A percentile compares a stretch with the other conserved stretches of the same genome.
phyloP scores from a whole-genome alignment of 176 grass and related monocot genomes.

The Otatea glauca region DNA sequence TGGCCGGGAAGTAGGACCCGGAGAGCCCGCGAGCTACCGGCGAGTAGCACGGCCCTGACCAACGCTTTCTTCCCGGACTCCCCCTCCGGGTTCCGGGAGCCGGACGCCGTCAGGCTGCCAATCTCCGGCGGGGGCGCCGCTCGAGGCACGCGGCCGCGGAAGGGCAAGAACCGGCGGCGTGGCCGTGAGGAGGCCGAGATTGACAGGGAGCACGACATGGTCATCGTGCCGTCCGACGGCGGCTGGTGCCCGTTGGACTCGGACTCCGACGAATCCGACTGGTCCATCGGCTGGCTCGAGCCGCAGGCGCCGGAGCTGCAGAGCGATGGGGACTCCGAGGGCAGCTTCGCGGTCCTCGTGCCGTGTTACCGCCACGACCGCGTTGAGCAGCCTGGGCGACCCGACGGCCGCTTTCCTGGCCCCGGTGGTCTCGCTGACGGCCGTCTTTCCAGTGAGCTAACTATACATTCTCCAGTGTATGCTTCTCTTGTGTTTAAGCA shows the following conservation, averaged over 20 bases:
- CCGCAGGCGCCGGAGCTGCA: conserved; percentile 69
- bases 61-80: conserved; percentile 52
- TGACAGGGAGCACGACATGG: conserved; percentile 68
- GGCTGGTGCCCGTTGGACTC: conserved; percentile 58
- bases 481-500: not conserved
- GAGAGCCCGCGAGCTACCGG: conserved; percentile 2
- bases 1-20: conserved; percentile 44
- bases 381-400: conserved; percentile 18
- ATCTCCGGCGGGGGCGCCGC: conserved; percentile 13
- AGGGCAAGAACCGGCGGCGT: conserved; percentile 42
- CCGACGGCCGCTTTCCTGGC: conserved; percentile 22
- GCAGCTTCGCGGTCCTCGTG: conserved; percentile 79
- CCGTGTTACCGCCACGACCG: conserved; percentile 61
- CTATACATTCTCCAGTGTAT: not conserved
- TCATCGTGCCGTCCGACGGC: conserved; percentile 68
- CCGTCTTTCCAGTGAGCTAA: conserved; percentile 42
- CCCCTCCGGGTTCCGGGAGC: conserved; percentile 59
- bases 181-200: conserved; percentile 37
- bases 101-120: conserved; percentile 29
- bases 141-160: conserved; percentile 8
- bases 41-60: not conserved
- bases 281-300: conserved; percentile 85
- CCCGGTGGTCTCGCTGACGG: conserved; percentile 16
- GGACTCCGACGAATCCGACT: conserved; percentile 70
- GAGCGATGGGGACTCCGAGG: conserved; percentile 57